These are phyloP conservation scores for Trichoderma sp. DNA, from an alignment of 2,329 filamentous ascomycete species.

Conservation along the genomic window DNA sequence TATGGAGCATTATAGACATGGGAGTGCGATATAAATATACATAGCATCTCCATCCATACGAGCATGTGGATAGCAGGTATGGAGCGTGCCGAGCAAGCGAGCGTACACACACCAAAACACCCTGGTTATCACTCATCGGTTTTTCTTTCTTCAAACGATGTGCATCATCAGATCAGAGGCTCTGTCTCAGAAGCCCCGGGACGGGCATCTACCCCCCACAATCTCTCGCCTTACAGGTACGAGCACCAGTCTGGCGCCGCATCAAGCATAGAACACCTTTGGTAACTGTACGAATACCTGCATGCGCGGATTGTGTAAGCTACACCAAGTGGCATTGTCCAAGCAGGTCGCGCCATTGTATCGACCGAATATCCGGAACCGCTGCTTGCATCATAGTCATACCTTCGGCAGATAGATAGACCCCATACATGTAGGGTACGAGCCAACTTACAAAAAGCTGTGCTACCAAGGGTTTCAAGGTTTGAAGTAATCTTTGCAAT, in stretches of 20 bases:
- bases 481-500: neutral
- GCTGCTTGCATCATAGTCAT: neutral
- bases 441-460: neutral
- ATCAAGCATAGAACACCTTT: neutral
- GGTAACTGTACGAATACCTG: neutral
- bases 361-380: slow-evolving; percentile 2
- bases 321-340: neutral
- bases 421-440: neutral
- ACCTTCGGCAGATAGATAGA: neutral
- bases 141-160: neutral
- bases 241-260: neutral
- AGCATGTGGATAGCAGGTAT: neutral
- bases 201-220: neutral
- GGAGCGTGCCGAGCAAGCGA: neutral
- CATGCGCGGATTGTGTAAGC: neutral
- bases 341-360: neutral
- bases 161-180: neutral
- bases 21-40: neutral
- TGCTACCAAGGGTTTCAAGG: neutral
- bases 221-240: neutral
- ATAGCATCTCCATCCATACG: neutral
- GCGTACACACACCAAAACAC: neutral
- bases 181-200: neutral
- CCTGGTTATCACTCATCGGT: neutral
- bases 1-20: neutral